Percentiles rank a stretch among this genome's conserved stretches.
Conservation (phyloP, 495 filamentous ascomycete genomes). For the Hypoxylon rickii region DNA sequence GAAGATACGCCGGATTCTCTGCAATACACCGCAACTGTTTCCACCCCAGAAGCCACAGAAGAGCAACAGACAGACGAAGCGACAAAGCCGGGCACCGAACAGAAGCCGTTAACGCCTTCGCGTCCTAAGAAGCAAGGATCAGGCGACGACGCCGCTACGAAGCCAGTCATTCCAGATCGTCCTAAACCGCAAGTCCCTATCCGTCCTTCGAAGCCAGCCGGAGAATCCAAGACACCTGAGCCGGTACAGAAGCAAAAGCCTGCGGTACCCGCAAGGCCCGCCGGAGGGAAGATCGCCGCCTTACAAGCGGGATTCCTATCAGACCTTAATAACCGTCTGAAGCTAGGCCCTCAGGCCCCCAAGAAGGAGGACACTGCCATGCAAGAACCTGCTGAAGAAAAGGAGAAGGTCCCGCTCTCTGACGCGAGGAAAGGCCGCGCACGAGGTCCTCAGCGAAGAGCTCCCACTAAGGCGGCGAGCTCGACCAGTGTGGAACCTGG, state of each 20-base stretch:
- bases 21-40: constrained; percentile 78
- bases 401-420: constrained; percentile 75
- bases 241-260: constrained; percentile 68
- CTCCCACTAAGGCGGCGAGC: constrained; percentile 56
- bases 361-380: constrained; percentile 67
- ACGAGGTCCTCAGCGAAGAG: constrained; percentile 80
- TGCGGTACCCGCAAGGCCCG: constrained; percentile 76
- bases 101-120: constrained; percentile 51
- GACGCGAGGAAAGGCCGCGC: constrained; percentile 91
- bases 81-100: constrained; percentile 31
- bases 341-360: constrained; percentile 75
- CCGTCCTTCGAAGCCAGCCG: constrained; percentile 63
- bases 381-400: constrained; percentile 59
- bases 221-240: constrained; percentile 48
- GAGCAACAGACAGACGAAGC: constrained; percentile 41
- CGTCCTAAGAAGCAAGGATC: constrained; percentile 53
- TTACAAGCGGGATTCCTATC: constrained; percentile 88
- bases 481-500: constrained; percentile 37
- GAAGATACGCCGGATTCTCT: constrained; percentile 90
- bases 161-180: constrained; percentile 56
- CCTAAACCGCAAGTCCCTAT: constrained; percentile 81
- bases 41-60: constrained; percentile 59
- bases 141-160: constrained; percentile 44
- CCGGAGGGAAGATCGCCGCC: constrained; percentile 85
- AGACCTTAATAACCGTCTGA: constrained; percentile 84